A percentile compares a stretch with the other conserved stretches of the same genome.
Conservation (phyloP, 192 early-diverging fungal species). For the Podila epicladia region DNA sequence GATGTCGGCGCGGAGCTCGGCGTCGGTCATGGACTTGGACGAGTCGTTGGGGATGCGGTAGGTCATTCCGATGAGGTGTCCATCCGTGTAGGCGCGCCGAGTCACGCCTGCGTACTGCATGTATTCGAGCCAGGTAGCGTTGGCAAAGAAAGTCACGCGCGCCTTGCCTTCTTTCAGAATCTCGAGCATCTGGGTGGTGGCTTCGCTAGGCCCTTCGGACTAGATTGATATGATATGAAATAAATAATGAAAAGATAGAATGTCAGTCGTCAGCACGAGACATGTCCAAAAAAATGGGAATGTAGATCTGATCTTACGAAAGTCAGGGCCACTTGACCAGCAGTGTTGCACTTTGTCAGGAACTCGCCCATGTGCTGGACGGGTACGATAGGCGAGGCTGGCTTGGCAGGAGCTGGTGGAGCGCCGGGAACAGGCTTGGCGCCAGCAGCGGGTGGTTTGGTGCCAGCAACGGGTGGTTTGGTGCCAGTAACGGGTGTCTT, state of each 20-base stretch:
- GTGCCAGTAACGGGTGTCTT: neutral
- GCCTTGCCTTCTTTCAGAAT: constrained; percentile 59
- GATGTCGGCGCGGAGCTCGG: constrained; percentile 55
- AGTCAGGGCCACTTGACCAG: constrained; percentile 58
- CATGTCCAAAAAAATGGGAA: constrained; percentile 1
- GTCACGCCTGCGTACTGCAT: constrained; percentile 62
- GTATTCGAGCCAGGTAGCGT: constrained; percentile 63
- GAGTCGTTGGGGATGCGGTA: constrained; percentile 61
- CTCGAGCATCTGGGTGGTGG: constrained; percentile 62
- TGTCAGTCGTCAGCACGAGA: neutral
- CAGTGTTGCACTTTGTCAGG: constrained; percentile 56
- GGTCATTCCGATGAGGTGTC: constrained; percentile 66
- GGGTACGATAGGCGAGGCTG: constrained; percentile 30
- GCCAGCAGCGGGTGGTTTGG: neutral
- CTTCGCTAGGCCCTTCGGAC: constrained; percentile 65
- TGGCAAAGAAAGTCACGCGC: constrained; percentile 61
- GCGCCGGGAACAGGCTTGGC: neutral
- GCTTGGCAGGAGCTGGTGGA: constrained; percentile 14
- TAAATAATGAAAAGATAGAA: neutral
- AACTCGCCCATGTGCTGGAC: constrained; percentile 50
- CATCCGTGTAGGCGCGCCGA: constrained; percentile 62
- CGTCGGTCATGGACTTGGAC: constrained; percentile 51
- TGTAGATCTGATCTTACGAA: constrained; percentile 32
- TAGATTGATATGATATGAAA: neutral
- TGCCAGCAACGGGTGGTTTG: neutral